A percentile compares a stretch with the other conserved stretches of the same genome.
Evolutionary conservation across 768 basidiomycete species (phyloP).

Genomic region (Hericium erinaceus): DNA sequence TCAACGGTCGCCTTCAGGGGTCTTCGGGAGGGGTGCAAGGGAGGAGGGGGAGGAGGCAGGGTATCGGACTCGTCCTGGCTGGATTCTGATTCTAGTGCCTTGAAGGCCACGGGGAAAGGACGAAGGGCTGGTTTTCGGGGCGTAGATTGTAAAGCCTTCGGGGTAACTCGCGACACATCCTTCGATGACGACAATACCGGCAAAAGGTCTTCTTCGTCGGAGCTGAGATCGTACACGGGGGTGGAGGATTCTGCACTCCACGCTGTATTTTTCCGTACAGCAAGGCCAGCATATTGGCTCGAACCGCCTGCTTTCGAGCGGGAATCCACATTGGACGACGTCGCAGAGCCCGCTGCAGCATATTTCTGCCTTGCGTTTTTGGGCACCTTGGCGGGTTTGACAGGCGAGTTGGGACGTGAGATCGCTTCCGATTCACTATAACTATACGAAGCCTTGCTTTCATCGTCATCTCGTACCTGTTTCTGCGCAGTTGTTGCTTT

Average conservation of each 20-base stretch:
- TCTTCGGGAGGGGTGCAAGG: not conserved
- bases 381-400: not conserved
- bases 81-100: not conserved
- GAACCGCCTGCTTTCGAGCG: not conserved
- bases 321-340: not conserved
- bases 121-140: not conserved
- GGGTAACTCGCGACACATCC: not conserved
- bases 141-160: not conserved
- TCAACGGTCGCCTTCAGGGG: not conserved
- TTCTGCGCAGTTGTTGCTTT: no score
- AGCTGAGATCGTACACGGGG: not conserved
- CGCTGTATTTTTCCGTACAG: not conserved
- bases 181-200: not conserved
- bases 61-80: slow-evolving; percentile 5
- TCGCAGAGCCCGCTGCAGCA: not conserved
- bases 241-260: not conserved
- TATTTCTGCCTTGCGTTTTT: not conserved
- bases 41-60: slow-evolving; percentile 1
- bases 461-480: no score
- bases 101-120: not conserved
- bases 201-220: not conserved
- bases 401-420: no score
- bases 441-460: no score
- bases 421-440: no score
- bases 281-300: not conserved